Percentiles rank a stretch among this genome's conserved stretches.
These are phyloP conservation scores for Picea mariana DNA, from an alignment of 83 land plant genomes.

Conservation along the genomic window DNA sequence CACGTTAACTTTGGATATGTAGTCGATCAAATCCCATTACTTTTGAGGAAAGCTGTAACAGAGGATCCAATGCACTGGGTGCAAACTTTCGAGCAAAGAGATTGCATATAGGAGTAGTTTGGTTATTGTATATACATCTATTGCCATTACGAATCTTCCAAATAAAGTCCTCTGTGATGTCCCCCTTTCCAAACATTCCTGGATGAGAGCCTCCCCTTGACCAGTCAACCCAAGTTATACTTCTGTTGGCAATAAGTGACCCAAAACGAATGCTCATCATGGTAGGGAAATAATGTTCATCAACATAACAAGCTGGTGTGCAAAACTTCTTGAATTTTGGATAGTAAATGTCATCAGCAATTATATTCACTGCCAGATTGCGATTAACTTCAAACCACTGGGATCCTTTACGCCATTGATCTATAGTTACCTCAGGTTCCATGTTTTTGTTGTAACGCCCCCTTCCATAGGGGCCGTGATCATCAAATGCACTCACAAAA, in stretches of 20 bases:
- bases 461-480: constrained; percentile 50
- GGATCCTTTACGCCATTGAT: constrained; percentile 76
- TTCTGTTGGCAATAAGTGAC: constrained; percentile 43
- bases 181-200: constrained; percentile 44
- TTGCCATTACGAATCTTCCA: constrained; percentile 27
- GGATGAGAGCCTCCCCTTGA: constrained; percentile 75
- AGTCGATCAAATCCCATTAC: constrained; percentile 8
- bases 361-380: constrained; percentile 51
- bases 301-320: constrained; percentile 58
- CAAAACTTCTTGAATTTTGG: constrained; percentile 51
- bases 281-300: constrained; percentile 77
- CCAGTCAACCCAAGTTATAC: constrained; percentile 78
- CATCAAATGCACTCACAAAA: constrained; percentile 63
- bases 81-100: constrained; percentile 81
- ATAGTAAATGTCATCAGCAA: constrained; percentile 51
- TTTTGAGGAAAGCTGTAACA: constrained; percentile 34
- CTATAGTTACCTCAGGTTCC: constrained; percentile 57
- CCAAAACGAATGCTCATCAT: constrained; percentile 36
- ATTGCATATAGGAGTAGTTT: constrained; percentile 33
- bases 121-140: constrained; percentile 49
- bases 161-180: constrained; percentile 43
- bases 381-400: constrained; percentile 83
- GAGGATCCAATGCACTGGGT: constrained; percentile 55
- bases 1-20: not conserved
- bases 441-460: constrained; percentile 59